These are phyloP conservation scores for Sphenostylis stenocarpa DNA, from an alignment of 306 rosid species.

Conservation along the genomic window DNA sequence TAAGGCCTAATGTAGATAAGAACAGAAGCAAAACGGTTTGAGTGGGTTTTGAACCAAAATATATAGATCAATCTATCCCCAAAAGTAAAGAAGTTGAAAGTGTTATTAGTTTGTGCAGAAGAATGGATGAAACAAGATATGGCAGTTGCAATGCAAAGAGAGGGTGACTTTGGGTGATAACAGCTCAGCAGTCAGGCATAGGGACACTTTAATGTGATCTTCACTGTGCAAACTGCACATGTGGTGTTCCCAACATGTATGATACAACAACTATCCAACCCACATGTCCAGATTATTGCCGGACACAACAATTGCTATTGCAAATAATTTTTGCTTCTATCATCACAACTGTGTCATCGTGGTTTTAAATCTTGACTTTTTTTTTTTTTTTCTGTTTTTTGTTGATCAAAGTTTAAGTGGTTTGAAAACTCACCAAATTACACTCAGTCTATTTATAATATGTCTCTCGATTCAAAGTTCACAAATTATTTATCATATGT, in stretches of 20 bases:
- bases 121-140: background rate
- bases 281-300: background rate
- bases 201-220: background rate
- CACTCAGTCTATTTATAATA: no score
- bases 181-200: conserved; percentile 29
- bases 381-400: background rate
- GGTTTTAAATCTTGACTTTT: background rate
- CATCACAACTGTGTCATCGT: background rate
- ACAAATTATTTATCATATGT: no score
- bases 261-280: conserved; percentile 6
- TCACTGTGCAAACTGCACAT: conserved; percentile 27
- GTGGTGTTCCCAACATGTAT: conserved; percentile 12
- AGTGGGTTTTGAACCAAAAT: background rate
- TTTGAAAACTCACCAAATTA: no score
- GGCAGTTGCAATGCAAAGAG: background rate
- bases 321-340: background rate
- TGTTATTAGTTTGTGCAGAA: background rate
- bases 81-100: background rate
- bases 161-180: conserved; percentile 26
- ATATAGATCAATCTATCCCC: background rate
- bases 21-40: background rate
- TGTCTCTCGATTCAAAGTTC: no score
- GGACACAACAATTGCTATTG: background rate
- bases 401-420: no score
- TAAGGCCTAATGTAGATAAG: background rate